phyloP scores from a whole-genome alignment of 768 basidiomycete genomes.

The Termitomyces sp. region DNA sequence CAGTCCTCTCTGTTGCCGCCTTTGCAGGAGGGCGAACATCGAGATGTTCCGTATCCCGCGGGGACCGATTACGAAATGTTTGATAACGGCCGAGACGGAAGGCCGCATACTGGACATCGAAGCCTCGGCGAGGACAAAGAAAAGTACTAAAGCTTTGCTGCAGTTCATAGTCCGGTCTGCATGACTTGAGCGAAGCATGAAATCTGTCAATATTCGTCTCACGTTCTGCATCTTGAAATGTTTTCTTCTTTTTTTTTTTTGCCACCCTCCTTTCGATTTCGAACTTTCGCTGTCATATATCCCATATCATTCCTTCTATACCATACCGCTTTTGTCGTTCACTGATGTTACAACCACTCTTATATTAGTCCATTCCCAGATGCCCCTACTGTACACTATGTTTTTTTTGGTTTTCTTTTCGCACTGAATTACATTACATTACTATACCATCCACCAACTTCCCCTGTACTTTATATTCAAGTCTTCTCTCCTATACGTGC shows the following conservation, averaged over 20 bases:
- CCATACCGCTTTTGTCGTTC: slow-evolving; percentile 12
- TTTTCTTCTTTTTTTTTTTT: background rate
- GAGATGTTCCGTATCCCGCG: slow-evolving; percentile 19
- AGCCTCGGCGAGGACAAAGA: slow-evolving; percentile 29
- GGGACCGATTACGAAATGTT: slow-evolving; percentile 30
- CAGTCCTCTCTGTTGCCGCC: slow-evolving; percentile 36
- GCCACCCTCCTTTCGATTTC: background rate
- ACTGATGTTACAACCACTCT: slow-evolving; percentile 11
- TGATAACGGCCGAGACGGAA: slow-evolving; percentile 32
- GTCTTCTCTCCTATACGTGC: slow-evolving; percentile 3
- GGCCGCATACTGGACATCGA: slow-evolving; percentile 37
- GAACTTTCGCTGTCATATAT: slow-evolving; percentile 5
- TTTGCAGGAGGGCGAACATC: slow-evolving; percentile 20
- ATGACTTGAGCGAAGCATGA: background rate
- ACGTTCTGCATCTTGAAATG: slow-evolving; percentile 4
- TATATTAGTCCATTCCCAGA: slow-evolving; percentile 8
- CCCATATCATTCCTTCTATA: slow-evolving; percentile 11
- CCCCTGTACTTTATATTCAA: slow-evolving; percentile 9
- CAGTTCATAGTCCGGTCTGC: background rate
- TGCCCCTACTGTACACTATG: slow-evolving; percentile 9
- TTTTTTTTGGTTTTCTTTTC: background rate
- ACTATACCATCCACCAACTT: slow-evolving; percentile 7
- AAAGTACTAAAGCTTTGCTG: slow-evolving; percentile 16
- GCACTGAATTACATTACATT: slow-evolving; percentile 1
- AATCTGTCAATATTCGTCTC: background rate